Percentiles rank a stretch among this genome's conserved stretches.
Evolutionary conservation across 331 rosid species (phyloP).

Genomic region (Erythrophleum ivorense): DNA sequence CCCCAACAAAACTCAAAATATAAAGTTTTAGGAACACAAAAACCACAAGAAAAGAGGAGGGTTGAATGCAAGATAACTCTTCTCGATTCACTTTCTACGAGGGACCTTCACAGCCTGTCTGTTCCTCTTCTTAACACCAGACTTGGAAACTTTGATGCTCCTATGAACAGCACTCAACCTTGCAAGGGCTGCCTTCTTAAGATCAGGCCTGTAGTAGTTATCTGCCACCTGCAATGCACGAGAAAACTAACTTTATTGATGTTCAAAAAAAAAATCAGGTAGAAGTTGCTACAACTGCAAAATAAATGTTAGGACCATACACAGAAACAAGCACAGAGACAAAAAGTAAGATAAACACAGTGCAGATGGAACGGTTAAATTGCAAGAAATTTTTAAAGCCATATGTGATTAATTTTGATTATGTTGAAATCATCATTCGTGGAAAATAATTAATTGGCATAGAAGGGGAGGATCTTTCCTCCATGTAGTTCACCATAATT

Average conservation of each 20-base stretch:
- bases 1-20: slow-evolving; percentile 1
- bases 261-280: background rate
- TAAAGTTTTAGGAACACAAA: slow-evolving; percentile 29
- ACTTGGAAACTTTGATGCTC: slow-evolving; percentile 93
- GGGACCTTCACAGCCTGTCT: slow-evolving; percentile 68
- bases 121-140: slow-evolving; percentile 96
- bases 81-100: slow-evolving; percentile 56
- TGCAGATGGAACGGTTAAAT: background rate
- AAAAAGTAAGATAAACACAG: background rate
- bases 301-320: background rate
- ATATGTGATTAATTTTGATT: background rate
- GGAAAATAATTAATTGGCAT: background rate
- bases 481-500: background rate
- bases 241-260: background rate
- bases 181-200: slow-evolving; percentile 88
- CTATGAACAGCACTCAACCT: slow-evolving; percentile 88
- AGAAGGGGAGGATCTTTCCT: background rate
- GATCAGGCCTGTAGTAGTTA: slow-evolving; percentile 94
- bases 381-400: background rate
- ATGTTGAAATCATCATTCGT: background rate
- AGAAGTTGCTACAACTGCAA: background rate
- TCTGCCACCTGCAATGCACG: slow-evolving; percentile 57
- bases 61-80: slow-evolving; percentile 7
- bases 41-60: slow-evolving; percentile 18
- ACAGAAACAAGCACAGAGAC: background rate